Evolutionary conservation across 495 filamentous ascomycete genomes (phyloP).

Genomic region (Aspergillus olivimuriae): DNA sequence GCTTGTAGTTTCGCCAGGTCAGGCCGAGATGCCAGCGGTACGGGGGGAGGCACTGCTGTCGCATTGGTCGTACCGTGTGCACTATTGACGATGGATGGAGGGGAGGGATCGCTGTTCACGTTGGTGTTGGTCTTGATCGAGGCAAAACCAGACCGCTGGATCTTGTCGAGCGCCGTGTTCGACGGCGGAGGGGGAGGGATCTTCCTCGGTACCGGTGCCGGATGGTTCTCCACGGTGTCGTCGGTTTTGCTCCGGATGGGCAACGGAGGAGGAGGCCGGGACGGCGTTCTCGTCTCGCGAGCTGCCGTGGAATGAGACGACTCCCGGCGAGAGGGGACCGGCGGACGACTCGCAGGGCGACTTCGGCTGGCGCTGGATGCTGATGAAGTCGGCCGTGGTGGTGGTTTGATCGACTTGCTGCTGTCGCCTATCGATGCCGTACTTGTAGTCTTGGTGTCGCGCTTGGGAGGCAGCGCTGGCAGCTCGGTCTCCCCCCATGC

Average conservation of each 20-base stretch:
- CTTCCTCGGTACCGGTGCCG: conserved; percentile 19
- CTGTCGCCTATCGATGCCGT: conserved; percentile 13
- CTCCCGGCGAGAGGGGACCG: conserved; percentile 13
- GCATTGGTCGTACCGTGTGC: too few relatives aligned
- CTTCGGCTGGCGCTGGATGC: conserved; percentile 14
- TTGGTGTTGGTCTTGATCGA: conserved; percentile 28
- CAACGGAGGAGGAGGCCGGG: conserved; percentile 20
- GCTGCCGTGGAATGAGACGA: conserved; percentile 13
- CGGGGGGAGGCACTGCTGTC: conserved; percentile 55
- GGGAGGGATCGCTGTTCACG: conserved; percentile 7
- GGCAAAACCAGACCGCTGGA: conserved; percentile 34
- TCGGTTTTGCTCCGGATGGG: conserved; percentile 30
- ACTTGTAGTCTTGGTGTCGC: too few relatives aligned
- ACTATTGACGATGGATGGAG: too few relatives aligned
- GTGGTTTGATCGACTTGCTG: conserved; percentile 10
- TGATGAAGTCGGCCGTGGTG: conserved; percentile 21
- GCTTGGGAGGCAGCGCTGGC: conserved; percentile 39
- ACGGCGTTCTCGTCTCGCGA: conserved; percentile 2
- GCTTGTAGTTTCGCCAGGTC: conserved; percentile 49
- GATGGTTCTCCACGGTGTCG: conserved; percentile 14
- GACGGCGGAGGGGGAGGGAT: conserved; percentile 32
- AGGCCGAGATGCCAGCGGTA: conserved; percentile 52
- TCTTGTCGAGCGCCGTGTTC: conserved; percentile 21
- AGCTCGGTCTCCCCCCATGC: conserved; percentile 39
- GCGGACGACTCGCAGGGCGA: conserved; percentile 10